Evolutionary conservation across 2,329 filamentous ascomycete species (phyloP).

Genomic region (Cadophora sp.): DNA sequence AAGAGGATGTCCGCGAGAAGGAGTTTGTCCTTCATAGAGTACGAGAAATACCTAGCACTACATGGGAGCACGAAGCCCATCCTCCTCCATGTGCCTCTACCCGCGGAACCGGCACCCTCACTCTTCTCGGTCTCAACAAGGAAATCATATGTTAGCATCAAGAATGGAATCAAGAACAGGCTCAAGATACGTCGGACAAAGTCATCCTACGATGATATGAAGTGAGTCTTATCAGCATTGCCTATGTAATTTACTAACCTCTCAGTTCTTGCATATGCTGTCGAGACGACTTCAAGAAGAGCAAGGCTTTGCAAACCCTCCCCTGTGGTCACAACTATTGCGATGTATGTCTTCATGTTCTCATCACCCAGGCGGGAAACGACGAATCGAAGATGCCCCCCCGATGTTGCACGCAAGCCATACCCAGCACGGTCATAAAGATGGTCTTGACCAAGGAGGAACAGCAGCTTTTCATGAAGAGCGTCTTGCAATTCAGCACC

Average conservation of each 20-base stretch:
- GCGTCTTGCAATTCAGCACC: conserved; percentile 63
- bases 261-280: conserved; percentile 64
- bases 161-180: conserved; percentile 38
- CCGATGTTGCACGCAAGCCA: conserved; percentile 63
- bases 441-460: conserved; percentile 57
- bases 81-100: conserved; percentile 27
- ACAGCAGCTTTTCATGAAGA: conserved; percentile 62
- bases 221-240: conserved; percentile 35
- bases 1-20: conserved; percentile 32
- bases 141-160: conserved; percentile 40
- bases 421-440: conserved; percentile 58
- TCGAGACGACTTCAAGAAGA: conserved; percentile 57
- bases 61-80: conserved; percentile 30
- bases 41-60: conserved; percentile 42
- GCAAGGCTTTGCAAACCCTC: conserved; percentile 55
- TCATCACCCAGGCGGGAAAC: conserved; percentile 60
- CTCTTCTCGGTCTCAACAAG: conserved; percentile 43
- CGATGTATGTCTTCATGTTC: conserved; percentile 57
- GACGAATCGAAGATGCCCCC: conserved; percentile 69
- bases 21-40: conserved; percentile 43
- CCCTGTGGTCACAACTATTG: conserved; percentile 67
- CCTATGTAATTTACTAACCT: conserved; percentile 24
- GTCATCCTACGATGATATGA: conserved; percentile 30
- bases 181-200: conserved; percentile 36
- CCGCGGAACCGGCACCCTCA: conserved; percentile 38